Base-by-base conservation (phyloP, 805 yeast genomes). In the Metschnikowia dekortorum region DNA sequence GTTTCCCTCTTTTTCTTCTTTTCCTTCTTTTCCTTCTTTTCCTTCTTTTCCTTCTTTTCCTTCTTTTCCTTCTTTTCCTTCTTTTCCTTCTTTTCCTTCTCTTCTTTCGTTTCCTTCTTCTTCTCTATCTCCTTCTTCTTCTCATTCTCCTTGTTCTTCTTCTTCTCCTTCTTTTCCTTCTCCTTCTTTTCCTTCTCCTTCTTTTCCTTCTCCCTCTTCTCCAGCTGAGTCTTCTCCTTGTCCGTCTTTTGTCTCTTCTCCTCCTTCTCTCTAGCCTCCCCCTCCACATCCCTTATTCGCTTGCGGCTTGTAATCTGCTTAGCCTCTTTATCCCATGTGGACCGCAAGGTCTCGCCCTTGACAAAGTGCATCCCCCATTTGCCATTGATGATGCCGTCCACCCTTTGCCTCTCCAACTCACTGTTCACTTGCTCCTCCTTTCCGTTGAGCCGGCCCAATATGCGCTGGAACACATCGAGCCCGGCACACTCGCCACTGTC, bases 321-420 rank as follows among this genome's bases (percentile, higher is more conserved):
- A 18, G 60, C 39, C n/a, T 83, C 82, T 1, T 77, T 69, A 63
- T 89, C 91, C 88, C 96, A 85, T 0, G 96, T 87, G 58, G 96
- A 88, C 47, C 80, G 77, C 53, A 92, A 70, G 1, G 85, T 84
- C 42, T 87, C 97, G 4, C 97, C 97, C 61, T 78, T 83, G 8
- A 92, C 86, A 67, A 92, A 92, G 53, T 82, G 81, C 65, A 92
- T 83, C 6, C 97, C 97, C 86, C 91, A 85, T 58, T 82, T 86
- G 13, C 96, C 95, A 60, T 82, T 84, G n/a, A 89, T 73, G 33
- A 89, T 83, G 44, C 81, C 81, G 22, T 85, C 85, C 52, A 77
- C 76, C 58, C 88, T 76, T 61, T 84, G 84, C 56, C 81, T 74
- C 37, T 87, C 92, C 56, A 89, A 68, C 61, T 83, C 91, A 52